phyloP scores from a whole-genome alignment of 805 yeast species.

The Sugiyamaella qingdaonensis region DNA sequence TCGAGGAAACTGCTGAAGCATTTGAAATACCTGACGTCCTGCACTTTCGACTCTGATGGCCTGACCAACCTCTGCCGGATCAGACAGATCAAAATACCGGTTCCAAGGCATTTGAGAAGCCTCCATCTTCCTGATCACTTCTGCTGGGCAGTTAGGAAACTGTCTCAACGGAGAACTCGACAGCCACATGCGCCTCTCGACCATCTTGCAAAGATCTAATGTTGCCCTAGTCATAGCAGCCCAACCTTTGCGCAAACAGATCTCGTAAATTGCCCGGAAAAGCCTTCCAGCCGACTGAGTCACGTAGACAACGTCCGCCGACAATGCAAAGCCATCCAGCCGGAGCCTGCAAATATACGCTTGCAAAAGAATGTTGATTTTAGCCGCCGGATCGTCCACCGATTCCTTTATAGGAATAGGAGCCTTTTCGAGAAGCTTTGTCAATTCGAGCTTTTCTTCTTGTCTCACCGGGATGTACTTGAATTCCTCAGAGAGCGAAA shows the following conservation, averaged over 20 bases:
- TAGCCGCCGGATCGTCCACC: slow-evolving; percentile 66
- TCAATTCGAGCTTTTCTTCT: slow-evolving; percentile 76
- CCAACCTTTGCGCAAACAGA: slow-evolving; percentile 69
- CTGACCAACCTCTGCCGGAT: slow-evolving; percentile 75
- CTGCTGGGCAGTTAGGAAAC: slow-evolving; percentile 64
- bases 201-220: slow-evolving; percentile 70
- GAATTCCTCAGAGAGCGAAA: slow-evolving; percentile 82
- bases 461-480: slow-evolving; percentile 75
- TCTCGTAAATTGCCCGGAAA: slow-evolving; percentile 78
- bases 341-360: slow-evolving; percentile 74
- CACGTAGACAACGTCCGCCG: slow-evolving; percentile 89
- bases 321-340: slow-evolving; percentile 83
- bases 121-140: slow-evolving; percentile 70
- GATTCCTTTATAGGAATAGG: slow-evolving; percentile 85
- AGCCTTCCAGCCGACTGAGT: slow-evolving; percentile 91
- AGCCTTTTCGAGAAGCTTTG: slow-evolving; percentile 61
- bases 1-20: slow-evolving; percentile 70
- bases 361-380: slow-evolving; percentile 75
- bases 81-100: slow-evolving; percentile 60
- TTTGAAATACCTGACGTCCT: slow-evolving; percentile 50
- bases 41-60: slow-evolving; percentile 68
- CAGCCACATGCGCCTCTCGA: slow-evolving; percentile 78
- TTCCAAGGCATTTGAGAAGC: slow-evolving; percentile 79
- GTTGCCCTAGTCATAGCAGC: slow-evolving; percentile 53
- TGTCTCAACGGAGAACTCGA: slow-evolving; percentile 85